Conservation (phyloP, 257 asterid species). For the Solanum sitiens region DNA sequence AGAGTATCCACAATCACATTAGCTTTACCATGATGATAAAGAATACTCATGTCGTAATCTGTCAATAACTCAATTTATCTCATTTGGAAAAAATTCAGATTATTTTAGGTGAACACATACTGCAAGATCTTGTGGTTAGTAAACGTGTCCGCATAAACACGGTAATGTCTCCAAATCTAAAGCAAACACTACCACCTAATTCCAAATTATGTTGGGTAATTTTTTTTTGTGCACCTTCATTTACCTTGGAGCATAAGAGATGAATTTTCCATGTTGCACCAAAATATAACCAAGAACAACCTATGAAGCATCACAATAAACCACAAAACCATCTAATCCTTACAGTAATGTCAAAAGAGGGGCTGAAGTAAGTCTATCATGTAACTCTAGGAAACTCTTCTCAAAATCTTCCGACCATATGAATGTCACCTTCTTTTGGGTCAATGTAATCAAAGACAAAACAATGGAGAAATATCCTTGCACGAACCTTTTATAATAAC, state of each 20-base stretch:
- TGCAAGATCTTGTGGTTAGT: background rate
- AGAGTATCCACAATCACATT: background rate
- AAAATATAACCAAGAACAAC: background rate
- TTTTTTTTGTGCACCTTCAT: background rate
- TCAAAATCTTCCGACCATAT: background rate
- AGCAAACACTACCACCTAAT: background rate
- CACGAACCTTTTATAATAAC: too few species aligned
- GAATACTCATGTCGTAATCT: background rate
- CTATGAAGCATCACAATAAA: background rate
- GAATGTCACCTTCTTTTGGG: background rate
- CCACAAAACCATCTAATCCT: background rate
- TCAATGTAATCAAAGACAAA: background rate
- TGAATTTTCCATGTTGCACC: background rate
- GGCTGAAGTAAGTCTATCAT: background rate
- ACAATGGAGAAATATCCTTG: too few species aligned
- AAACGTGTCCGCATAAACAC: background rate
- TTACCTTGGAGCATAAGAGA: background rate
- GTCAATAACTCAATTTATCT: background rate
- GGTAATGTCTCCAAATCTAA: background rate
- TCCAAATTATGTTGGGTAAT: too few species aligned
- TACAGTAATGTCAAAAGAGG: background rate
- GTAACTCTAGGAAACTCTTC: background rate
- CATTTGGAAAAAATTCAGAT: background rate
- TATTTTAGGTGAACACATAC: background rate
- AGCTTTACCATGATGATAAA: background rate